Conservation (phyloP, 2,329 filamentous ascomycete genomes). For the Stachybotrys chartarum region DNA sequence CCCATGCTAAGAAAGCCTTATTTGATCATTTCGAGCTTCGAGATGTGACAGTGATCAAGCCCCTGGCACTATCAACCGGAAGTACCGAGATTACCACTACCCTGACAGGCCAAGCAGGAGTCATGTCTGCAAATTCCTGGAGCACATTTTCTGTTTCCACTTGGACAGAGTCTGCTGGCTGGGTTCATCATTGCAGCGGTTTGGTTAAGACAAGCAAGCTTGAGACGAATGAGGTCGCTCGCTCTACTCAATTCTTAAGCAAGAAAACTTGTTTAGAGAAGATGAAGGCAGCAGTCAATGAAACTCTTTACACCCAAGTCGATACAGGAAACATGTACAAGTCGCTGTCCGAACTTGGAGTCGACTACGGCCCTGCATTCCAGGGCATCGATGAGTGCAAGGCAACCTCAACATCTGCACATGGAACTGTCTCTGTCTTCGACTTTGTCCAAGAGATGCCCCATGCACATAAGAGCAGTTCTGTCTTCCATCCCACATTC, state of each 20-base stretch:
- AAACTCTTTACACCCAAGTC: neutral
- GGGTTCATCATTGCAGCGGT: constrained; percentile 53
- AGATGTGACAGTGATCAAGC: constrained; percentile 17
- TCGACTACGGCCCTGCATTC: neutral
- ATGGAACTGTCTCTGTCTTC: neutral
- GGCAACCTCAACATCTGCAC: neutral
- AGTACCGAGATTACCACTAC: constrained; percentile 17
- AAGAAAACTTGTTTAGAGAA: constrained; percentile 3
- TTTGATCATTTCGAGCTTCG: constrained; percentile 14
- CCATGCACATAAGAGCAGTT: neutral
- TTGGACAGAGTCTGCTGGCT: constrained; percentile 41
- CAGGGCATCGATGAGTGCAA: neutral
- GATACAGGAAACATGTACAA: neutral
- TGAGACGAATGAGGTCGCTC: constrained; percentile 10
- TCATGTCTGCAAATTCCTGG: constrained; percentile 36
- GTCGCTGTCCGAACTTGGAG: neutral
- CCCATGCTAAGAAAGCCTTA: constrained; percentile 12
- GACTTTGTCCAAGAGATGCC: neutral
- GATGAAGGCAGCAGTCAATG: constrained; percentile 15
- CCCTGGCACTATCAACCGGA: constrained; percentile 16
- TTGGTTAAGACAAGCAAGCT: constrained; percentile 31
- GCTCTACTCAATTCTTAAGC: constrained; percentile 4
- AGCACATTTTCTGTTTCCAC: constrained; percentile 51
- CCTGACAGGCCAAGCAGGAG: constrained; percentile 11
- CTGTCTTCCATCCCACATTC: neutral